A percentile compares a stretch with the other conserved stretches of the same genome.
These are phyloP conservation scores for Dendrocalamus latiflorus DNA, from an alignment of 202 grass and related monocot genomes.

Conservation along the genomic window DNA sequence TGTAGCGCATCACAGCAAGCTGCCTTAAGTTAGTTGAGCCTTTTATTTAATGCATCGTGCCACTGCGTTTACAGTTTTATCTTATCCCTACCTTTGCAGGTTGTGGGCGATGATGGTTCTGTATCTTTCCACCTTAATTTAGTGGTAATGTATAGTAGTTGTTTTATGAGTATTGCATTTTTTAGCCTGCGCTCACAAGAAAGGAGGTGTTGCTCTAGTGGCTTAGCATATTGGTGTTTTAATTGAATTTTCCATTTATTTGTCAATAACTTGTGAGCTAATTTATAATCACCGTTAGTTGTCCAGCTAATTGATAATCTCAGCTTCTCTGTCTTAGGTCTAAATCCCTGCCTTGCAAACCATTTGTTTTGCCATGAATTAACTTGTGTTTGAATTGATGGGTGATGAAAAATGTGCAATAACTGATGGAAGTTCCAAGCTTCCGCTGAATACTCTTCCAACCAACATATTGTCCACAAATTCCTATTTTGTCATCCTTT, in stretches of 20 bases:
- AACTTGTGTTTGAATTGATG: background rate
- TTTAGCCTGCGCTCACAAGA: background rate
- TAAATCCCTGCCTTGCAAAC: background rate
- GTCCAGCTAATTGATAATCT: no score
- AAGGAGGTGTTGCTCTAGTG: background rate
- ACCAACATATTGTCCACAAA: background rate
- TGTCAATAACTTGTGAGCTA: background rate
- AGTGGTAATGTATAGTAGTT: background rate
- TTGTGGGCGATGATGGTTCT: constrained; percentile 80
- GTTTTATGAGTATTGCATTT: background rate
- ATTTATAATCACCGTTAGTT: no score
- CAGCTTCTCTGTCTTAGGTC: background rate
- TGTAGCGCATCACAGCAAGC: background rate
- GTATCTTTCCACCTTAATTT: constrained; percentile 53
- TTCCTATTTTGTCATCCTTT: background rate
- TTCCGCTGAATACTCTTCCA: background rate
- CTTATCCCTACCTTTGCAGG: constrained; percentile 44
- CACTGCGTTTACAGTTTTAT: background rate
- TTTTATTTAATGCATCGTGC: background rate
- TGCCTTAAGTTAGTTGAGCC: background rate
- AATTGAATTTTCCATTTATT: background rate
- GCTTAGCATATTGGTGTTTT: background rate
- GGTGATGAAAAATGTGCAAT: background rate
- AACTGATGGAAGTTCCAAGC: background rate
- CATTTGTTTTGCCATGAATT: background rate